phyloP scores from a whole-genome alignment of 1,139 yeast species.

The Nakaseomyces kungkrabaensis region DNA sequence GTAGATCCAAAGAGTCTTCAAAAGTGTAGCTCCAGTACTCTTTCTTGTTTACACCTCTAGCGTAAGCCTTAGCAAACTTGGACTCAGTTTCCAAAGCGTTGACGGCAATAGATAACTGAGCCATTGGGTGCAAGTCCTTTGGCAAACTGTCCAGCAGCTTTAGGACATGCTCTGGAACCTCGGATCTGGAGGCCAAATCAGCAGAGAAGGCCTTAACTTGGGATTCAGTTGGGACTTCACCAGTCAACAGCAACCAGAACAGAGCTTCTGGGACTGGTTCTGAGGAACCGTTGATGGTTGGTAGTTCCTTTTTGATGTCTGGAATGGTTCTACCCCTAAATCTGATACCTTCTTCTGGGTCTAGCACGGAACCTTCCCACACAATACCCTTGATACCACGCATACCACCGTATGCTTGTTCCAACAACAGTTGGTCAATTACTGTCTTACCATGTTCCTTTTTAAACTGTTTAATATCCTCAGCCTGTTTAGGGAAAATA shows the following conservation, averaged over 20 bases:
- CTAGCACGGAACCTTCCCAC: constrained; percentile 99
- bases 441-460: constrained; percentile 81
- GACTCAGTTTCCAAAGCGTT: constrained; percentile 52
- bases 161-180: constrained; percentile 45
- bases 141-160: constrained; percentile 48
- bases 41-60: constrained; percentile 53
- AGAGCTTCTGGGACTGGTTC: constrained; percentile 66
- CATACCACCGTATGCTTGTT: constrained; percentile 99
- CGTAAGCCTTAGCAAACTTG: constrained; percentile 59
- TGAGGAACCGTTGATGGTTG: constrained; percentile 70
- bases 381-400: constrained; percentile 96
- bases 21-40: constrained; percentile 62
- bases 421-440: constrained; percentile 87
- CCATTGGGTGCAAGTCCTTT: constrained; percentile 55
- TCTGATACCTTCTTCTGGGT: constrained; percentile 96
- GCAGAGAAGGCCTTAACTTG: constrained; percentile 45
- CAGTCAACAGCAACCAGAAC: constrained; percentile 55
- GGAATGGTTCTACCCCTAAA: constrained; percentile 98
- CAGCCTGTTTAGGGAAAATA: constrained; percentile 83
- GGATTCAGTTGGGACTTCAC: constrained; percentile 48
- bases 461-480: constrained; percentile 82
- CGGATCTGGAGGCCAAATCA: constrained; percentile 50
- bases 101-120: constrained; percentile 59
- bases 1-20: constrained; percentile 54
- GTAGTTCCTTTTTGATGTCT: constrained; percentile 84